phyloP scores from a whole-genome alignment of 176 grass and related monocot genomes.

The Zizania latifolia region DNA sequence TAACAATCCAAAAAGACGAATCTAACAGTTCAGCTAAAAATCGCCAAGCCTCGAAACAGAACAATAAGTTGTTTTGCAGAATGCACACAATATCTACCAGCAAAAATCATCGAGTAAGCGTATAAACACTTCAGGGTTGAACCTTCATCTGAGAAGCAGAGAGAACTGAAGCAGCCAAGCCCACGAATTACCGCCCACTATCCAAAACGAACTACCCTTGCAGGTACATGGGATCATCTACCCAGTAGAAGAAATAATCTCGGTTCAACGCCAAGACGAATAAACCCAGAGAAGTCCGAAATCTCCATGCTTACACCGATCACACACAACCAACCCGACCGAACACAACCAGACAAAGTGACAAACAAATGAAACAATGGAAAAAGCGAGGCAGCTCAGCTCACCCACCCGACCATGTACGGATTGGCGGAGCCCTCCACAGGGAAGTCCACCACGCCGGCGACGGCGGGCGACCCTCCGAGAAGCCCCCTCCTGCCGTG shows the following conservation, averaged over 20 bases:
- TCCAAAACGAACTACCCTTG: neutral
- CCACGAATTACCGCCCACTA: neutral
- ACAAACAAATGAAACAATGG: neutral
- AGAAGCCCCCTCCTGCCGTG: constrained; percentile 52
- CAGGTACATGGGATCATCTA: neutral
- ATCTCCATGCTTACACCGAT: constrained; percentile 7
- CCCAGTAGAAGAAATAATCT: neutral
- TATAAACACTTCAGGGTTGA: neutral
- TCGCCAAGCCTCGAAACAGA: neutral
- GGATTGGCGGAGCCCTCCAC: constrained; percentile 89
- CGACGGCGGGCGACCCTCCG: constrained; percentile 15
- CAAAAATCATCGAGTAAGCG: neutral
- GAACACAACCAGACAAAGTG: too few relatives aligned
- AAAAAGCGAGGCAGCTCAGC: constrained; percentile 30
- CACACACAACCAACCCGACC: neutral
- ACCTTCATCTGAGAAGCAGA: neutral
- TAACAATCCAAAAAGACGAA: neutral
- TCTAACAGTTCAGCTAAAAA: neutral
- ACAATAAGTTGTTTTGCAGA: neutral
- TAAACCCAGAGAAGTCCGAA: neutral
- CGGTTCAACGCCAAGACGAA: neutral
- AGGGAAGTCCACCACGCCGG: constrained; percentile 79
- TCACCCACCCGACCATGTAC: constrained; percentile 78
- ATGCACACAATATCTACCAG: neutral
- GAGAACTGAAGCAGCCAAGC: neutral